phyloP scores from a whole-genome alignment of 1,139 yeast genomes.

The Hemisphaericaspora lyxosophila region DNA sequence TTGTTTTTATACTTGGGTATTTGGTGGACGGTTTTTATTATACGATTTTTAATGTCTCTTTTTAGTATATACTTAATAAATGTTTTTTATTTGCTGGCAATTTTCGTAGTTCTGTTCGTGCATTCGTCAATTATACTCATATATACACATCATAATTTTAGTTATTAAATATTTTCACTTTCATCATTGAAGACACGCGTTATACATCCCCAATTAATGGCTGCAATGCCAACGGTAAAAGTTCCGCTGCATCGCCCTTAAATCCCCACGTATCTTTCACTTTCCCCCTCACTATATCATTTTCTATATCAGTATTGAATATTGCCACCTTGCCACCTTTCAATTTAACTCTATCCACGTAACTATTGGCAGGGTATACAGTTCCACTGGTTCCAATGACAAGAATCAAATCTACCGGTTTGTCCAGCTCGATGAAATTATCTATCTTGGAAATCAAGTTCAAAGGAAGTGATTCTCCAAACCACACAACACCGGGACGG shows the following conservation, averaged over 20 bases:
- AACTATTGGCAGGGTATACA: slow-evolving; percentile 91
- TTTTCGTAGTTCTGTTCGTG: too few species aligned
- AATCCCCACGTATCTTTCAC: slow-evolving; percentile 64
- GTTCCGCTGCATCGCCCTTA: slow-evolving; percentile 75
- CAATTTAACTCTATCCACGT: slow-evolving; percentile 69
- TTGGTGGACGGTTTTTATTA: too few species aligned
- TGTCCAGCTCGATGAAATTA: slow-evolving; percentile 57
- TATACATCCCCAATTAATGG: slow-evolving; percentile 39
- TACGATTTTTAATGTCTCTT: too few species aligned
- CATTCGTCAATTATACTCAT: not conserved
- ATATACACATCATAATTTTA: too few species aligned
- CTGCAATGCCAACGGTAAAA: slow-evolving; percentile 64
- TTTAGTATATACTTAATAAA: not conserved
- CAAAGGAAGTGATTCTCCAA: slow-evolving; percentile 79
- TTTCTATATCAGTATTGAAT: slow-evolving; percentile 68
- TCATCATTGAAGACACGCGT: too few species aligned
- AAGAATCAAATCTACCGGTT: slow-evolving; percentile 65
- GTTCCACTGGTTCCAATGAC: slow-evolving; percentile 85
- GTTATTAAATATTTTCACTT: too few species aligned
- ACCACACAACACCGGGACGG: slow-evolving; percentile 93
- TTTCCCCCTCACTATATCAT: slow-evolving; percentile 38
- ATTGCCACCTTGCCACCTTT: slow-evolving; percentile 84
- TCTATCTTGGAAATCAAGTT: slow-evolving; percentile 64
- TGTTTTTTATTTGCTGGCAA: too few species aligned
- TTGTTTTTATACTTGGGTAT: too few species aligned